Conservation (phyloP, 176 grass and related monocot species). For the Poa pratensis region DNA sequence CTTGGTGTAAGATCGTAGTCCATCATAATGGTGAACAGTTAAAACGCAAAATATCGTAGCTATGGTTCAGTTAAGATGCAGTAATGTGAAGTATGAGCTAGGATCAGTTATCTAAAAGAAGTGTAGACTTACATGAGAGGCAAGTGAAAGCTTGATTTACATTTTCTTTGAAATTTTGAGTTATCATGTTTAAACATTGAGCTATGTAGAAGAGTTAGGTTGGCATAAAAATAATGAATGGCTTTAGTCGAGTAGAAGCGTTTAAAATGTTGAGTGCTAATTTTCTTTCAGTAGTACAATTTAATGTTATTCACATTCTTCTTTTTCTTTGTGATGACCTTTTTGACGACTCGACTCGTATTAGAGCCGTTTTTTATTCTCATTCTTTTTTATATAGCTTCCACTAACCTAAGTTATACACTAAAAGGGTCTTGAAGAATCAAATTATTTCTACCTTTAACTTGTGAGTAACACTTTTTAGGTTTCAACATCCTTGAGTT, state of each 20-base stretch:
- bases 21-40: constrained; percentile 8
- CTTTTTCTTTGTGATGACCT: neutral
- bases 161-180: neutral
- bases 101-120: neutral
- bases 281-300: constrained; percentile 6
- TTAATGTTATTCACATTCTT: constrained; percentile 12
- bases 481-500: constrained; percentile 78
- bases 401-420: constrained; percentile 12
- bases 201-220: neutral
- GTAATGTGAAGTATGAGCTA: neutral
- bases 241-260: neutral
- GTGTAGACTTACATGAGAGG: constrained; percentile 1
- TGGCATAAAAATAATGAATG: neutral
- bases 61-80: neutral
- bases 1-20: constrained; percentile 16
- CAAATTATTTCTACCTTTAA: constrained; percentile 28
- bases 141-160: neutral
- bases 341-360: neutral
- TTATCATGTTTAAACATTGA: neutral
- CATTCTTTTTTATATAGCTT: constrained; percentile 17
- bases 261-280: constrained; percentile 3
- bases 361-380: constrained; percentile 17
- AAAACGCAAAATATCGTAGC: neutral
- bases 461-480: constrained; percentile 53
- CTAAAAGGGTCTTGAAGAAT: neutral